Conservation (phyloP, 2,329 filamentous ascomycete species). For the Cladosporium halotolerans region DNA sequence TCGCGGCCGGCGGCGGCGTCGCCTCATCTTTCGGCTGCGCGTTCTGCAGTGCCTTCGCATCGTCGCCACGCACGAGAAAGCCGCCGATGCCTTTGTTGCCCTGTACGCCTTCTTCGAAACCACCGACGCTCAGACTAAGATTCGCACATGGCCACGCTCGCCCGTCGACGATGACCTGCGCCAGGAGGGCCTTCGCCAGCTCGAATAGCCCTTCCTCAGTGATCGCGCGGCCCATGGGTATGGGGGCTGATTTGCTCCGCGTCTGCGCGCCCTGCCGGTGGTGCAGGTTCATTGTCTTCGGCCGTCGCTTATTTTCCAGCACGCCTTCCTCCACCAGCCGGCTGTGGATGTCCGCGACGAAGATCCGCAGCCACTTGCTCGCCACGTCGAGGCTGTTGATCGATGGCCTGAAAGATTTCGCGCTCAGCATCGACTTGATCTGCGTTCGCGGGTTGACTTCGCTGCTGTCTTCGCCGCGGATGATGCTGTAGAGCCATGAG, state of each 20-base stretch:
- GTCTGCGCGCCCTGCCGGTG: conserved; percentile 69
- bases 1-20: conserved; percentile 25
- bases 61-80: conserved; percentile 67
- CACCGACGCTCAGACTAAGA: conserved; percentile 79
- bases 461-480: conserved; percentile 78
- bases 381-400: conserved; percentile 76
- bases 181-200: conserved; percentile 68
- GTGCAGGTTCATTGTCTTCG: conserved; percentile 79
- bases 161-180: conserved; percentile 71
- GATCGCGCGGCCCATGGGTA: conserved; percentile 67
- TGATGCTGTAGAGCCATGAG: conserved; percentile 74
- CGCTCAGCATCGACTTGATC: conserved; percentile 95
- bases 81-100: conserved; percentile 80
- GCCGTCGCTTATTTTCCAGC: conserved; percentile 76
- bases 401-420: conserved; percentile 85
- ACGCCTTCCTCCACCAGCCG: conserved; percentile 87
- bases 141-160: conserved; percentile 87
- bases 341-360: conserved; percentile 83
- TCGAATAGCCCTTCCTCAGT: conserved; percentile 68
- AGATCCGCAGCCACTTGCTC: conserved; percentile 80
- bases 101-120: conserved; percentile 79
- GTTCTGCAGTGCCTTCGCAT: conserved; percentile 44
- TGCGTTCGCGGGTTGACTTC: conserved; percentile 87
- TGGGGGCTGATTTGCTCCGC: conserved; percentile 67
- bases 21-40: conserved; percentile 18